These are phyloP conservation scores for Multifurca ochricompacta DNA, from an alignment of 768 basidiomycete genomes.

Conservation along the genomic window DNA sequence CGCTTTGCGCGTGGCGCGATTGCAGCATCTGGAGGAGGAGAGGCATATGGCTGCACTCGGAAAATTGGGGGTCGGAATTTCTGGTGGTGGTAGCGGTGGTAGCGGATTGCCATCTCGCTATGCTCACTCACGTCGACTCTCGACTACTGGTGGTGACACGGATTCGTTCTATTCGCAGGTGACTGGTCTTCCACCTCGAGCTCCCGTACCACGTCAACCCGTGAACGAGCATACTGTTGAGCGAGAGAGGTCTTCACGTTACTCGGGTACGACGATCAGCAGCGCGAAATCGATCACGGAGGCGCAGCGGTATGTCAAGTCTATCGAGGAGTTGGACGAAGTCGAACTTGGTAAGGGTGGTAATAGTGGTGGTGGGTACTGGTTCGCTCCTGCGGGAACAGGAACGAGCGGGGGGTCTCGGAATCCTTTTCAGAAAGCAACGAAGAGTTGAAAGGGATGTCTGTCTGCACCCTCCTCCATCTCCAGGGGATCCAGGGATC, in stretches of 20 bases:
- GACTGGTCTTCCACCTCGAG: conserved; percentile 52
- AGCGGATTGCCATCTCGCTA: conserved; percentile 17
- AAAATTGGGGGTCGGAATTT: conserved; percentile 31
- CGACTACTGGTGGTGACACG: conserved; percentile 34
- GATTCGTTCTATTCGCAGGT: conserved; percentile 60
- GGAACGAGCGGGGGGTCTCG: not conserved
- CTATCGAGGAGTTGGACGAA: conserved; percentile 29
- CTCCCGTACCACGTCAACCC: conserved; percentile 69
- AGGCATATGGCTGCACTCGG: conserved; percentile 35
- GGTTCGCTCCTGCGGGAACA: not conserved
- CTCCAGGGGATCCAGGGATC: too few species aligned
- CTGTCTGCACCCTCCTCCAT: not conserved
- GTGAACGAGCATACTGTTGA: conserved; percentile 32
- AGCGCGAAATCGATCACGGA: conserved; percentile 38
- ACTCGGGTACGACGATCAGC: conserved; percentile 40
- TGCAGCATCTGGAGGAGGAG: conserved; percentile 45
- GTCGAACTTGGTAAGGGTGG: not conserved
- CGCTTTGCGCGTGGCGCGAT: conserved; percentile 31
- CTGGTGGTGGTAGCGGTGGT: conserved; percentile 33
- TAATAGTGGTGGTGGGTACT: not conserved
- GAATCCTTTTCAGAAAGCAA: conserved; percentile 6
- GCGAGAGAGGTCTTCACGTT: conserved; percentile 35
- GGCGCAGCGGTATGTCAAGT: conserved; percentile 52
- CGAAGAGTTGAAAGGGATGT: too few species aligned
- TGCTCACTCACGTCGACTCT: conserved; percentile 20